Conservation (phyloP, 179 eudicot species). For the Corrigiola litoralis region DNA sequence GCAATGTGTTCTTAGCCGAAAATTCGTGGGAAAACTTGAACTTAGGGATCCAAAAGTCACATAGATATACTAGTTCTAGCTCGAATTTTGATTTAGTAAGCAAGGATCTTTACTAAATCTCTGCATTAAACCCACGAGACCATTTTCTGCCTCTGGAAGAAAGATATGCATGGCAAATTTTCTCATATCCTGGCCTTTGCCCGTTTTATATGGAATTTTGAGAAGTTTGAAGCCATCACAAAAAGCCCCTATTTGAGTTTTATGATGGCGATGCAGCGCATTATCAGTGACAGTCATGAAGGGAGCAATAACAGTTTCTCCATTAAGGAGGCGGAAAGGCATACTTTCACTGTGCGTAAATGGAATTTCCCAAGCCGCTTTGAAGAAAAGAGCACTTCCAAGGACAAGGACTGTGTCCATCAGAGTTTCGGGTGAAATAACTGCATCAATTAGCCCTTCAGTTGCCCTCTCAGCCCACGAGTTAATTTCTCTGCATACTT, state of each 20-base stretch:
- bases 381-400: constrained; percentile 22
- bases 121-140: constrained; percentile 9
- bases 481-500: constrained; percentile 19
- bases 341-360: neutral
- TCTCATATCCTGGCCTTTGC: neutral
- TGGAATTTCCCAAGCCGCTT: constrained; percentile 9
- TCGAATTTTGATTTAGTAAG: constrained; percentile 10
- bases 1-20: constrained; percentile 4
- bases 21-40: constrained; percentile 16
- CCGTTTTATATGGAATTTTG: constrained; percentile 8
- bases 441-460: neutral
- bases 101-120: constrained; percentile 10
- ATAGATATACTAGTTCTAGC: neutral
- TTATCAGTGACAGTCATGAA: neutral
- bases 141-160: constrained; percentile 14
- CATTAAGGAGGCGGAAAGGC: constrained; percentile 9
- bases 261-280: no score
- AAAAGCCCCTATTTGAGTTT: neutral
- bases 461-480: constrained; percentile 16
- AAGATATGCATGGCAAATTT: constrained; percentile 21
- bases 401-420: constrained; percentile 16
- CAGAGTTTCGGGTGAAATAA: constrained; percentile 8
- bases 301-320: constrained; percentile 2
- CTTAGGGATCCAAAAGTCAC: constrained; percentile 12
- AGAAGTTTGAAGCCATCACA: constrained; percentile 14